phyloP scores from a whole-genome alignment of 495 filamentous ascomycete genomes.

The Xylaria acuta region DNA sequence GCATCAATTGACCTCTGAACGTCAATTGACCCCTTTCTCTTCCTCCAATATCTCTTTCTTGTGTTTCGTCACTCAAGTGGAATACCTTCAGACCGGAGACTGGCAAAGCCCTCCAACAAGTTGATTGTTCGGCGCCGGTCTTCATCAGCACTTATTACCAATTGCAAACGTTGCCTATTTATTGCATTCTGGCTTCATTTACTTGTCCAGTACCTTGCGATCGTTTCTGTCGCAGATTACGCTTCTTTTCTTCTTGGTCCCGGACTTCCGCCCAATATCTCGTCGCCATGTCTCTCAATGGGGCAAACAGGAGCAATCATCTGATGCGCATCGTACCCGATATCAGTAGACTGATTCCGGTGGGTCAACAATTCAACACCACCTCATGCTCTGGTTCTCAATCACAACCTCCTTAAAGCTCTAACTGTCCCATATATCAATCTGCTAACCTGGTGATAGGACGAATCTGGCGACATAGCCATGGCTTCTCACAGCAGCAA shows the following conservation, averaged over 20 bases:
- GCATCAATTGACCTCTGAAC: constrained; percentile 14
- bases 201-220: neutral
- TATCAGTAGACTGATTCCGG: constrained; percentile 29
- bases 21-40: neutral
- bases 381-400: neutral
- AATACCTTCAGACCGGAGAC: constrained; percentile 4
- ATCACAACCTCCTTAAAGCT: neutral
- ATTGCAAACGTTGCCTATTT: neutral
- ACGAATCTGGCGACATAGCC: constrained; percentile 14
- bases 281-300: constrained; percentile 15
- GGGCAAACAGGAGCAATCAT: constrained; percentile 23
- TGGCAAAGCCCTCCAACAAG: neutral
- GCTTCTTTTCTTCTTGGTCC: neutral
- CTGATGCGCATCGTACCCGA: constrained; percentile 32
- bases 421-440: neutral
- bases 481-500: constrained; percentile 20
- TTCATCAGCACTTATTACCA: neutral
- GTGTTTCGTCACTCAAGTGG: neutral
- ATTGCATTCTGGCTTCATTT: neutral
- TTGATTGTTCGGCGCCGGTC: neutral
- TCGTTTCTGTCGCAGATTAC: neutral
- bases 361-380: constrained; percentile 11
- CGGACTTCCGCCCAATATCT: neutral
- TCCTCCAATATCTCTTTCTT: neutral
- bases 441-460: constrained; percentile 15